Percentiles rank a stretch among this genome's conserved stretches.
These are phyloP conservation scores for Colletotrichum sp. DNA, from an alignment of 2,329 filamentous ascomycete species.

Conservation along the genomic window DNA sequence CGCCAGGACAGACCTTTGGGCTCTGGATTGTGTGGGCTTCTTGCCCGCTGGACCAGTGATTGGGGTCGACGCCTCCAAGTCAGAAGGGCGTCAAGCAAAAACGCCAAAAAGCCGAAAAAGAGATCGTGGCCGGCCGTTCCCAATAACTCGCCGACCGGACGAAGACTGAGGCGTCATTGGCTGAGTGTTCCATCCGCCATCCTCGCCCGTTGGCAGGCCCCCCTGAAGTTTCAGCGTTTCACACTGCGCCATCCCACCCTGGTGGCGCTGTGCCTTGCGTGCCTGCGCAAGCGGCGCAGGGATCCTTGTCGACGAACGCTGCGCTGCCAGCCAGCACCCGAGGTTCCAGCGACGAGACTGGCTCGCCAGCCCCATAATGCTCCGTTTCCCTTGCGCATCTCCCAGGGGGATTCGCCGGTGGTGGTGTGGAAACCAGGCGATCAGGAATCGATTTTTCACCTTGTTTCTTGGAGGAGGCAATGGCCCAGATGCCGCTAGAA, in stretches of 20 bases:
- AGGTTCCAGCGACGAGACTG: neutral
- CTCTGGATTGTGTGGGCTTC: neutral
- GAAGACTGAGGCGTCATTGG: slow-evolving; percentile 11
- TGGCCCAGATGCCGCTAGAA: slow-evolving; percentile 7
- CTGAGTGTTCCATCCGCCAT: slow-evolving; percentile 2
- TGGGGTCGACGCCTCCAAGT: neutral
- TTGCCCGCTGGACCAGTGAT: neutral
- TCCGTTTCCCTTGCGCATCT: slow-evolving; percentile 9
- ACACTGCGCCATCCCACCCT: slow-evolving; percentile 17
- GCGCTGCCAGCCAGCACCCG: neutral
- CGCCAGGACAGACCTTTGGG: neutral
- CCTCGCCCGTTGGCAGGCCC: slow-evolving; percentile 8
- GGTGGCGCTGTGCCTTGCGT: slow-evolving; percentile 18
- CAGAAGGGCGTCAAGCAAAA: neutral
- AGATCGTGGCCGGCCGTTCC: neutral
- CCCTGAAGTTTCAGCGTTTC: slow-evolving; percentile 24
- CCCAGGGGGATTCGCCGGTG: neutral
- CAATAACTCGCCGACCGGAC: neutral
- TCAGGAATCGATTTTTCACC: neutral
- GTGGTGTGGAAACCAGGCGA: slow-evolving; percentile 18
- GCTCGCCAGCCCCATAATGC: neutral
- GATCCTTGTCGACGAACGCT: neutral
- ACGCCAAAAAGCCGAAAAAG: slow-evolving; percentile 1
- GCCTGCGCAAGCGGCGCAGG: slow-evolving; percentile 22
- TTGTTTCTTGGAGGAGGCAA: neutral